These are phyloP conservation scores for Magnolia sinica DNA, from an alignment of 164 flowering plant genomes.

Conservation along the genomic window DNA sequence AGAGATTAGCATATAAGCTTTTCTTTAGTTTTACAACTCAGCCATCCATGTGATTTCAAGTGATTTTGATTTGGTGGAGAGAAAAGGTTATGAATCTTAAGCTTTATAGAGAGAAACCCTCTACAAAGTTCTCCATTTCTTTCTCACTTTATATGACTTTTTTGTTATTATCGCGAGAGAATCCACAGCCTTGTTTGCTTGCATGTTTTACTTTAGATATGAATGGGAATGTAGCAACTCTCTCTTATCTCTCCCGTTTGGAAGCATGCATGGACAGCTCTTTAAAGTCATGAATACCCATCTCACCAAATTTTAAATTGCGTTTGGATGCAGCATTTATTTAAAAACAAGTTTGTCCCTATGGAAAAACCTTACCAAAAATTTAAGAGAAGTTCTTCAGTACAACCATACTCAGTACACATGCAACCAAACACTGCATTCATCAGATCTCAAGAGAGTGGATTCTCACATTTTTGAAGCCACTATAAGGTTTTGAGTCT, in stretches of 20 bases:
- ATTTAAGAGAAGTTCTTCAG: too few species aligned
- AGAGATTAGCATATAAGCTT: not conserved
- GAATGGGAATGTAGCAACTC: not conserved
- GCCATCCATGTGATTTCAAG: not conserved
- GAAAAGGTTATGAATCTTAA: constrained; percentile 3
- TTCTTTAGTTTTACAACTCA: not conserved
- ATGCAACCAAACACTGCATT: too few species aligned
- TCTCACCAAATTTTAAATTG: too few species aligned
- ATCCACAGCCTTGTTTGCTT: constrained; percentile 1
- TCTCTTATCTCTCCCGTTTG: not conserved
- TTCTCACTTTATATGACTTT: not conserved
- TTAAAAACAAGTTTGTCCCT: too few species aligned
- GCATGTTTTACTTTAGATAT: not conserved
- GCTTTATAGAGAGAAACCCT: not conserved
- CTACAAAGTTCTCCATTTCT: not conserved
- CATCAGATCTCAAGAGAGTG: too few species aligned
- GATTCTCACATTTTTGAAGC: too few species aligned
- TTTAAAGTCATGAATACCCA: too few species aligned
- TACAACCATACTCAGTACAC: too few species aligned
- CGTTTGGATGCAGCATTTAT: too few species aligned
- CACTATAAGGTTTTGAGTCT: too few species aligned
- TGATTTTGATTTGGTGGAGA: constrained; percentile 1
- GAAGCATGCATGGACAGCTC: too few species aligned
- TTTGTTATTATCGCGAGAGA: not conserved
- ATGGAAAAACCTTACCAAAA: too few species aligned